Conservation (phyloP, 1,139 yeast genomes). For the Hemisphaericaspora lyxosophila region DNA sequence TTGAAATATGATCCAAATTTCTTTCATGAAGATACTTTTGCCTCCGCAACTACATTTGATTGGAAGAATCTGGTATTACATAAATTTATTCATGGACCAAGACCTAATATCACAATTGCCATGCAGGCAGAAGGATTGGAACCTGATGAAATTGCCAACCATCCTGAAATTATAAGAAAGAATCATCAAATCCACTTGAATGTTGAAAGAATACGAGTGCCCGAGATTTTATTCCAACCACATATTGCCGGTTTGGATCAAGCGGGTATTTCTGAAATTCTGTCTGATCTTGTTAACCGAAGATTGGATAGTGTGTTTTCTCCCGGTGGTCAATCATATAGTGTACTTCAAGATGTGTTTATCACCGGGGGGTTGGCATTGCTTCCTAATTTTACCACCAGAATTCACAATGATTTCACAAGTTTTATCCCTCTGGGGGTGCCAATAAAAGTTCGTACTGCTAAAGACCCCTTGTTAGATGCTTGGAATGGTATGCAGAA, state of each 20-base stretch:
- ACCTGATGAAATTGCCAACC: constrained; percentile 43
- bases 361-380: constrained; percentile 83
- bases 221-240: constrained; percentile 94
- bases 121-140: constrained; percentile 46
- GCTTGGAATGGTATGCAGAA: constrained; percentile 95
- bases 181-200: constrained; percentile 86
- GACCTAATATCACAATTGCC: constrained; percentile 50
- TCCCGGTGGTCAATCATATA: constrained; percentile 54
- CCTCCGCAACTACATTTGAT: constrained; percentile 72
- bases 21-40: constrained; percentile 76
- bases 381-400: constrained; percentile 62
- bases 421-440: constrained; percentile 70
- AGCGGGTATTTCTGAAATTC: constrained; percentile 82
- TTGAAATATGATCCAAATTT: constrained; percentile 82
- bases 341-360: constrained; percentile 62
- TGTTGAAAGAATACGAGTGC: constrained; percentile 86
- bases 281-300: constrained; percentile 63
- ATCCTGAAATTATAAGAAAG: constrained; percentile 45
- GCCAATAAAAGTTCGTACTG: constrained; percentile 59
- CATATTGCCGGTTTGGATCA: constrained; percentile 93
- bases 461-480: constrained; percentile 69
- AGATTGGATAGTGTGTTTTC: constrained; percentile 55
- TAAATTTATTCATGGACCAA: constrained; percentile 85
- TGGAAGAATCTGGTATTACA: constrained; percentile 83
- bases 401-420: constrained; percentile 67